Base-by-base conservation (phyloP, 768 basidiomycete genomes). In the Rubroboletus satanas region DNA sequence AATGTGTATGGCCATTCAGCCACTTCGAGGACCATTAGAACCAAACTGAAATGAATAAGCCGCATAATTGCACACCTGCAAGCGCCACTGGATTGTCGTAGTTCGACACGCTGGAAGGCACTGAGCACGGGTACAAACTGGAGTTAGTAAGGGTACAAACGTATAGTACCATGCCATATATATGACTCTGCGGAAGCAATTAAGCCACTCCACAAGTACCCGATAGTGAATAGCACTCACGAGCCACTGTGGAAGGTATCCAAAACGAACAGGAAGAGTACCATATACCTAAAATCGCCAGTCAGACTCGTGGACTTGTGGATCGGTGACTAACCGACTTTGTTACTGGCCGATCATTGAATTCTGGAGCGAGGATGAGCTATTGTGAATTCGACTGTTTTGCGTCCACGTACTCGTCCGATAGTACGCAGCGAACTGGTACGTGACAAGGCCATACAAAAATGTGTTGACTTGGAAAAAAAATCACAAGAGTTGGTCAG, bases 1-100 rank as follows among this genome's bases (percentile, higher is more conserved):
- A 82, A 79, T 2, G 77, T 75, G 43, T 79, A 77, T 4, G 76
- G 76, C 79, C 81, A 82, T n/a, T 66, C 66, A n/a, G 46, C 33
- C 33, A 47, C 46, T 26, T 17, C 21, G 14, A 35, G 7, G 14
- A 18, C 18, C 17, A 8, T 48, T 5, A 47, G 21, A 14, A 47
- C 21, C 15, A 36, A 10, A 26, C 35, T 26, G 28, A 36, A 17
- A n/a, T 26, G 35, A 23, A 17, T 2, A 17, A 12, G 33, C 33
- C 15, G 3, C 1, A 26, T 28, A n/a, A 36, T 26, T 17, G 36
- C 47, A 48, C 11, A 48, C 47, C 47, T 36, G 23, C 33, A 35
- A 47, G 33, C n/a, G 33, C 33, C 7, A 10, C 33, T 11, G 47
- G 47, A 26, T 47, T 47, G 10, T 47, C 32, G 7, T 47, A 35